Base-by-base conservation (phyloP, 805 yeast species). In the Starmerella bombi region DNA sequence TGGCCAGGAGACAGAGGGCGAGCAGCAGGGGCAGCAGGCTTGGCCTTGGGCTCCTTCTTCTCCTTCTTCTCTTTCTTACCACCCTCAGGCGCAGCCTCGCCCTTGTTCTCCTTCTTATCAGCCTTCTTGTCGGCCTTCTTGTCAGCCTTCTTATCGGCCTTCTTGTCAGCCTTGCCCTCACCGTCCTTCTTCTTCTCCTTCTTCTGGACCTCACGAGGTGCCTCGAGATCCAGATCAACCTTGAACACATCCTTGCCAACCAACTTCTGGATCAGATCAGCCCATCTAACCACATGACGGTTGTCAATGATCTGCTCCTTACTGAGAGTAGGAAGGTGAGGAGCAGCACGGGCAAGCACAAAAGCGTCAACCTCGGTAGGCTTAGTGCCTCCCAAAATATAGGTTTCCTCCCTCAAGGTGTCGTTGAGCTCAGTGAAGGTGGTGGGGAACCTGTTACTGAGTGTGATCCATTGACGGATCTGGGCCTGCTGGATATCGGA, bases 261-360 rank as follows among this genome's bases (percentile, higher is more conserved):
- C 3, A 38, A 6, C 55, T 77, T 73, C 65, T 91, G 97, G 44
- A 91, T 63, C 52, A 82, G 72, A 54, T 86, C 96, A 19, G 75
- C 73, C 97, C 97, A 91, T 71, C 98, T 80, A 46, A 84, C 63
- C 44, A 88, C 68, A 62, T 88, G 96, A 71, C 96, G 80, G 59
- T 67, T 66, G 36, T 69, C 61, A 36, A 77, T 75, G 50, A 76
- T 62, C 31, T 76, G 72, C 27, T 72, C 75, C 9, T 72, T 58
- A 19, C 70, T 62, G 72, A 82, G 72, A 45, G 67, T 62, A 39
- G 66, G 64, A 30, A 80, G 74, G 30, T 73, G 46, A 36, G 85
- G 80, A 53, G 75, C 65, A 28, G 77, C 75, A 27, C 73, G 66
- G 38, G 76, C 75, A 52, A 83, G 81, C 27, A 80, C 77, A 34